These are phyloP conservation scores for Mimosa bimucronata DNA, from an alignment of 306 rosid genomes.

Conservation along the genomic window DNA sequence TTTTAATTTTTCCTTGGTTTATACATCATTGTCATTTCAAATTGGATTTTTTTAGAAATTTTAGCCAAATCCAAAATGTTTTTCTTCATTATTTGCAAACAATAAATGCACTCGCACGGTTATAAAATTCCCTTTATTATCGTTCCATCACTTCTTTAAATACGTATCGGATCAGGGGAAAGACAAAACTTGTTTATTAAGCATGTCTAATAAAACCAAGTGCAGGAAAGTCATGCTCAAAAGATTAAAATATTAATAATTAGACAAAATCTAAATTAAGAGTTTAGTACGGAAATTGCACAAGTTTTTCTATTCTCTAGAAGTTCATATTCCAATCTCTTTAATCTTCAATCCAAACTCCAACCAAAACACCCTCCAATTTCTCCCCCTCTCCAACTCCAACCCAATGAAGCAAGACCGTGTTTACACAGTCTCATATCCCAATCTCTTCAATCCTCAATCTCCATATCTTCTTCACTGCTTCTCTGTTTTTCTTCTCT, in stretches of 20 bases:
- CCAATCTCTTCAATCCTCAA: not conserved
- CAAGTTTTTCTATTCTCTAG: not conserved
- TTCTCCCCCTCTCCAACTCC: not conserved
- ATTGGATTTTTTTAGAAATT: not conserved
- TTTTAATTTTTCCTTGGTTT: not conserved
- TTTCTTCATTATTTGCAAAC: not conserved
- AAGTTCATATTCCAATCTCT: not conserved
- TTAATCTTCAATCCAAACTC: not conserved
- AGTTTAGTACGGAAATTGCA: not conserved
- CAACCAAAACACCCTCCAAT: not conserved
- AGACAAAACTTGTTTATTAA: not conserved
- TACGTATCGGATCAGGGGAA: not conserved
- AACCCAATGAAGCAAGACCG: constrained; percentile 6
- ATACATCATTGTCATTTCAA: not conserved
- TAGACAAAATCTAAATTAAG: not conserved
- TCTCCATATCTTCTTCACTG: constrained; percentile 47
- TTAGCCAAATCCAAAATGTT: not conserved
- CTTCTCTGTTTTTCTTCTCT: constrained; percentile 46
- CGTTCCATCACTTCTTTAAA: not conserved
- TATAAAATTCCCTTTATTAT: not conserved
- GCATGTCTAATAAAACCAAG: not conserved
- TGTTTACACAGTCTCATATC: not conserved
- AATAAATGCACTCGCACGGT: not conserved
- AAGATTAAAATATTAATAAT: not conserved
- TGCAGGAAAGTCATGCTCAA: not conserved